Conservation (phyloP, 1,139 yeast species). For the Protomyces arabidopsidicola region DNA sequence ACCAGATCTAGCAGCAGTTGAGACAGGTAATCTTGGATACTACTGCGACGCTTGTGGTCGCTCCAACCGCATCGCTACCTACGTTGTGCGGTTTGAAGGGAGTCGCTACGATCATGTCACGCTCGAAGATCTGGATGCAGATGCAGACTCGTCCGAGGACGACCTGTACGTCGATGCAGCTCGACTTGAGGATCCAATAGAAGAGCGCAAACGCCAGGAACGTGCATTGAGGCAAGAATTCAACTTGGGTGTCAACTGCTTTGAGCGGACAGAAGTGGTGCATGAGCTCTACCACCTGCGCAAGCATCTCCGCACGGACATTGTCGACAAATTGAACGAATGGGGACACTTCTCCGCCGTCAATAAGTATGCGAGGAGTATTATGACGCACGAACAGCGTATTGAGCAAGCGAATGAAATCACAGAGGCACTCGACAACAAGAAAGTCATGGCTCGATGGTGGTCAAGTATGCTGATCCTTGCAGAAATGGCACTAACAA, state of each 20-base stretch:
- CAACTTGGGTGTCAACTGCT: constrained; percentile 21
- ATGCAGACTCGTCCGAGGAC: constrained; percentile 19
- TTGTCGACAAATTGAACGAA: neutral
- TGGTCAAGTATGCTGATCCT: constrained; percentile 33
- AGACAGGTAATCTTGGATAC: constrained; percentile 23
- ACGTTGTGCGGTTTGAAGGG: constrained; percentile 18
- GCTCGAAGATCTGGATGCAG: constrained; percentile 15
- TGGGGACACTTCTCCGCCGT: constrained; percentile 16
- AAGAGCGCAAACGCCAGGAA: constrained; percentile 8
- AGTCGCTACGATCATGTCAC: constrained; percentile 22
- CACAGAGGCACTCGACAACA: constrained; percentile 11
- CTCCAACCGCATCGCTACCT: constrained; percentile 19
- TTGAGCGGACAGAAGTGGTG: constrained; percentile 9
- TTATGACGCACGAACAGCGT: neutral
- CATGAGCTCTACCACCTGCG: constrained; percentile 22
- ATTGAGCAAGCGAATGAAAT: constrained; percentile 15
- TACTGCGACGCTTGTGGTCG: constrained; percentile 24
- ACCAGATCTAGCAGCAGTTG: constrained; percentile 10
- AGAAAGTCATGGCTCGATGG: constrained; percentile 7
- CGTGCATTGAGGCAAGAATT: constrained; percentile 14
- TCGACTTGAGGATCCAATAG: constrained; percentile 11
- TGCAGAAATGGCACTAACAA: neutral
- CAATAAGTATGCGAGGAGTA: constrained; percentile 6
- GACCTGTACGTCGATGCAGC: constrained; percentile 14
- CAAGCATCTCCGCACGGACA: constrained; percentile 18